A percentile compares a stretch with the other conserved stretches of the same genome.
Conservation (phyloP, 75 land plant species). For the Isoetes taiwanensis region DNA sequence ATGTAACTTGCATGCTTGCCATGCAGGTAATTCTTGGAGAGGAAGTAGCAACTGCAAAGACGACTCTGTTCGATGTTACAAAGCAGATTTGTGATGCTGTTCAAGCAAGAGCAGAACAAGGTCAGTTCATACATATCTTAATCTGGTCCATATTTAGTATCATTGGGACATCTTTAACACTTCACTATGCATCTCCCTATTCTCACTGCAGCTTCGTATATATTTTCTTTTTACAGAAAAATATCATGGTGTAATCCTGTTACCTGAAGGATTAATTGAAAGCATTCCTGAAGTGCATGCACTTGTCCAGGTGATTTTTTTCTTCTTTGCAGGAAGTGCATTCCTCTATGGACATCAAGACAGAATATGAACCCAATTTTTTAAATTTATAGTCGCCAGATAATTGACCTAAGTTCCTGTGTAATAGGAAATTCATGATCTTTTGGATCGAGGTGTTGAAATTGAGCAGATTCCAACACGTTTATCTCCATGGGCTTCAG, state of each 20-base stretch:
- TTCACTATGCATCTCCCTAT: background rate
- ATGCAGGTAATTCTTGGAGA: constrained; percentile 87
- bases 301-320: constrained; percentile 54
- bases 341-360: background rate
- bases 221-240: constrained; percentile 39
- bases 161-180: background rate
- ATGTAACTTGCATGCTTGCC: too few relatives aligned
- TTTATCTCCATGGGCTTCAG: constrained; percentile 95
- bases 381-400: background rate
- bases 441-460: constrained; percentile 50
- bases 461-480: constrained; percentile 59
- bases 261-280: constrained; percentile 97
- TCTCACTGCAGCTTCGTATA: background rate
- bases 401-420: constrained; percentile 2
- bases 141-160: background rate
- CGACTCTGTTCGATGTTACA: constrained; percentile 85
- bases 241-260: constrained; percentile 85
- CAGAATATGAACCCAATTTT: background rate
- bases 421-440: constrained; percentile 78
- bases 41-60: constrained; percentile 83
- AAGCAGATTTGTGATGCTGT: constrained; percentile 94
- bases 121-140: constrained; percentile 16
- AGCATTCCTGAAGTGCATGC: constrained; percentile 99
- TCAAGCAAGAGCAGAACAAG: constrained; percentile 84
- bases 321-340: background rate